Base-by-base conservation (phyloP, 140 eudicot genomes). In the Oenanthe javanica region DNA sequence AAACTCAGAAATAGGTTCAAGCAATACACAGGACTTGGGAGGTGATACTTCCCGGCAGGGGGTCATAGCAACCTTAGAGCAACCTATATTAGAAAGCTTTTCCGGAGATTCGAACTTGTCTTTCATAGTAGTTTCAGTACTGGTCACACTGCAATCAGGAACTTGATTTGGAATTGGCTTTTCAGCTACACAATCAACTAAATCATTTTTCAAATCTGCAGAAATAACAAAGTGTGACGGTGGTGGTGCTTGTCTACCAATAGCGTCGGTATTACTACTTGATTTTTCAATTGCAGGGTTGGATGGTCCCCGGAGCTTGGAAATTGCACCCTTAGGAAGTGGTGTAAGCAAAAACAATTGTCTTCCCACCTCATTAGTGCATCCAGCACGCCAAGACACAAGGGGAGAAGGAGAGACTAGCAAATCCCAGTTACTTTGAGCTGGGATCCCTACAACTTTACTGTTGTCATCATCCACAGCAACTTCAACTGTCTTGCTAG, bases 331-430 rank as follows among this genome's bases (percentile, higher is more conserved):
- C 78, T 81, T 83, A 80, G 93, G 95, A 74, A 95, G 79, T 81
- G 99, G 97, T 3, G 97, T 92, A 79, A 95, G 90, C 82, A 92
- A 73, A 84, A 92, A 95, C 43, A 95, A 87, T 83, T 88, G 97
- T 86, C 87, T 84, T 74, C 99, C 90, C 55, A 85, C 88, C 46
- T 90, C 97, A 47, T 80, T 80, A 46, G 86, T 79, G 81, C 88
- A 81, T 77, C 82, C 95, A 72, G 90, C 95, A 80, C 91, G 93
- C 99, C 99, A 95, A 36, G 97, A 92, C 69, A 95, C 99, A 2
- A 95, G 97, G 31, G 99, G 99, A 54, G 99, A 95, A 45, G 99
- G 97, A 61, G 99, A 95, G 49, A 95, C 90, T 79, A 92, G 82
- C 25, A 89, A 91, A 74, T 89, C 91, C 79, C 47, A 80, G 57